These are phyloP conservation scores for Leucogyrophana mollusca DNA, from an alignment of 768 basidiomycete species.

Conservation along the genomic window DNA sequence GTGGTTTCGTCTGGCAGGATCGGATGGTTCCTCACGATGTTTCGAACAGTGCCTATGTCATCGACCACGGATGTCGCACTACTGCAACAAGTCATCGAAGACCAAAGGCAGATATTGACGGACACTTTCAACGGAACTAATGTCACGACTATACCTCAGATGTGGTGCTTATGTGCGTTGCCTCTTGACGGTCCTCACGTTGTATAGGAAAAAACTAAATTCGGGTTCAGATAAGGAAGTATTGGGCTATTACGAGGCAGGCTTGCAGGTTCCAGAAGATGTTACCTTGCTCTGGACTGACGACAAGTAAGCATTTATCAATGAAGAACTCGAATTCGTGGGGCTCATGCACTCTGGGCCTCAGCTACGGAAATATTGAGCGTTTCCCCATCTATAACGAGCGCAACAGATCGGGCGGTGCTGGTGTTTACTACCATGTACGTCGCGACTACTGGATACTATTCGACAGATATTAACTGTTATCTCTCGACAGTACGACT, in stretches of 20 bases:
- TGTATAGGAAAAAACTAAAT: background rate
- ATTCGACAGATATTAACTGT: constrained; percentile 2
- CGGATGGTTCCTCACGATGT: background rate
- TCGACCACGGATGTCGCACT: constrained; percentile 48
- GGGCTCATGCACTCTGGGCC: too few relatives aligned
- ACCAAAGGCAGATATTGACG: constrained; percentile 61
- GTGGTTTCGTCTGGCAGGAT: background rate
- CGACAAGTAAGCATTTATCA: constrained; percentile 53
- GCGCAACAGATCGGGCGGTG: constrained; percentile 62
- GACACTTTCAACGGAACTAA: constrained; percentile 48
- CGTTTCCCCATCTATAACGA: constrained; percentile 54
- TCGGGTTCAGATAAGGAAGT: constrained; percentile 67
- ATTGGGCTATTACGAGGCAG: constrained; percentile 63
- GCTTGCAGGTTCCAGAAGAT: constrained; percentile 61
- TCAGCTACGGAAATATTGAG: constrained; percentile 68
- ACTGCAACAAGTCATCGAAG: constrained; percentile 53
- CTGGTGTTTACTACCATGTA: constrained; percentile 71
- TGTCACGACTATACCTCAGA: constrained; percentile 55
- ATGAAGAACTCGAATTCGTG: background rate
- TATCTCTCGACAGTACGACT: constrained; percentile 7
- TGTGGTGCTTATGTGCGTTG: constrained; percentile 61
- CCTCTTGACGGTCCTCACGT: constrained; percentile 2
- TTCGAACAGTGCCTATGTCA: constrained; percentile 46
- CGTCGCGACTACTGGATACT: constrained; percentile 9
- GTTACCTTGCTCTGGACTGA: constrained; percentile 70